Base-by-base conservation (phyloP, 2,329 filamentous ascomycete species). In the Alternaria sp. region DNA sequence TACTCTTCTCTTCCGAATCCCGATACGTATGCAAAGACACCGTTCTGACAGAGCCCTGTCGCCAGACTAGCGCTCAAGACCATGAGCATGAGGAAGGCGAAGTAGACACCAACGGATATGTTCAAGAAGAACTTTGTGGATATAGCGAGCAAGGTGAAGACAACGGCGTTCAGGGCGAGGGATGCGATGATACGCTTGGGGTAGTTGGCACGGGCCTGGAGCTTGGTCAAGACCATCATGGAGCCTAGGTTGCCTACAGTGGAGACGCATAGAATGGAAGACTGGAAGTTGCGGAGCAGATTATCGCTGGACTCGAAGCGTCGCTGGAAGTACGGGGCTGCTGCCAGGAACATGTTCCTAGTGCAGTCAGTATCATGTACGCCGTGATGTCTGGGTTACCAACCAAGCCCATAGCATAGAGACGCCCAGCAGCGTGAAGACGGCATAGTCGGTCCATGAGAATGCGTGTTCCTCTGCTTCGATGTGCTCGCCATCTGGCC, bases 361-460 rank as follows among this genome's bases (percentile, higher is more conserved):
- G 12, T 67, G 16, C 55, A 38, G 41, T 72, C 48, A 69, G 64
- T 57, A 20, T n/a, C 22, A 9, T 20, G 34, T 49, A 7, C 51
- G 14, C 44, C 16, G 55, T 42, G 30, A 24, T 38, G 47, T 44
- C 4, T 9, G 7, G 11, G 30, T 43, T 59, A 49, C 87, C 69
- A 86, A 96, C 94, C 94, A 98, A 56, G 94, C 93, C 94, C 94
- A 98, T 44, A 98, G 85, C 95, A 98, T 98, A 53, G 94, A 92
- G 57, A 97, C 85, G 51, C 95, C 95, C 26, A 98, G 83, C 51
- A 97, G 81, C 57, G 91, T 83, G 79, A 98, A 98, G 74, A 97
- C 89, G 69, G 81, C 82, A 80, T 98, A 99, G 77, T 96, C 92
- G 36, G 92, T 74, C 88, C 91, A 93, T 63, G 93, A 96, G 81